Evolutionary conservation across 345 rosid species (phyloP).

Genomic region (Syzygium grande): DNA sequence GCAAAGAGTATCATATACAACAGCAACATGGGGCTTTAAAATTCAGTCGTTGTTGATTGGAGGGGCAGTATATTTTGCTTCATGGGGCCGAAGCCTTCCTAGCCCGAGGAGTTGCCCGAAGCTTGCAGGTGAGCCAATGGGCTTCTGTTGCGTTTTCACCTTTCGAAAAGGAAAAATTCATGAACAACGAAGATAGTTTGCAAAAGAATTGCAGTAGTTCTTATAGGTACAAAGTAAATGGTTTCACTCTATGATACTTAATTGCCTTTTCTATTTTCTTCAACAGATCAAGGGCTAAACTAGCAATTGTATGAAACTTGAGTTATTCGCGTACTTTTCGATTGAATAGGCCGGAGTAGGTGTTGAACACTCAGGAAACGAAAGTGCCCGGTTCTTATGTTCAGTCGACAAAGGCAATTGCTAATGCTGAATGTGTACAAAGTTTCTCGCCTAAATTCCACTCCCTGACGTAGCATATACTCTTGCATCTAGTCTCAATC

Average conservation of each 20-base stretch:
- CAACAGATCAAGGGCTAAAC: not conserved
- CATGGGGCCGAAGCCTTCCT: constrained; percentile 22
- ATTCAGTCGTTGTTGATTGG: constrained; percentile 17
- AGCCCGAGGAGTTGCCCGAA: constrained; percentile 1
- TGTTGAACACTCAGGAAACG: not conserved
- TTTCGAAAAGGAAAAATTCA: not conserved
- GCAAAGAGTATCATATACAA: not conserved
- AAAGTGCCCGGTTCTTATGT: not conserved
- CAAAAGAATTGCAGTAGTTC: not conserved
- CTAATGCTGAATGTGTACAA: not conserved
- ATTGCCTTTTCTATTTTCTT: not conserved
- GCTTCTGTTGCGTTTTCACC: not conserved
- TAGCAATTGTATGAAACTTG: not conserved
- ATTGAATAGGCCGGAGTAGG: not conserved
- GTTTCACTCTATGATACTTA: not conserved
- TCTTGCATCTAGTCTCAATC: not conserved
- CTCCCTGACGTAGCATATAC: not conserved
- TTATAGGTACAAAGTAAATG: not conserved
- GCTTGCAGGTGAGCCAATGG: not conserved
- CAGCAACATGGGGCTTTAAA: not conserved
- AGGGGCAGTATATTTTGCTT: constrained; percentile 21
- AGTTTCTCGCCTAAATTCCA: not conserved
- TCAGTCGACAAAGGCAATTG: not conserved
- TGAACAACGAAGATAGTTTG: not conserved
- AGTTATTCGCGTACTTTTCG: not conserved